Conservation (phyloP, 2,329 filamentous ascomycete species). For the Arthrobotrys sinensis region DNA sequence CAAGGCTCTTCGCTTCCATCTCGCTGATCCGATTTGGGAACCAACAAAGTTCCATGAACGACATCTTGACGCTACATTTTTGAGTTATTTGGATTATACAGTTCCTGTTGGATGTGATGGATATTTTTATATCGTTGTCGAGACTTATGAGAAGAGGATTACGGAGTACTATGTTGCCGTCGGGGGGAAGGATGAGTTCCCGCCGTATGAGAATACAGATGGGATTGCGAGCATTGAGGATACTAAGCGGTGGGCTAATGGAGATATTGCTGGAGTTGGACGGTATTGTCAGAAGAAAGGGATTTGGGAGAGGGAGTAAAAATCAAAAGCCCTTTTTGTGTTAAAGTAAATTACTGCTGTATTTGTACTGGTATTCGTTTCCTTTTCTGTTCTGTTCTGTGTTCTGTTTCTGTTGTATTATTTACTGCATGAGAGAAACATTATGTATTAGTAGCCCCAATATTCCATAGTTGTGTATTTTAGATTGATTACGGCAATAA, state of each 20-base stretch:
- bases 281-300: slow-evolving; percentile 35
- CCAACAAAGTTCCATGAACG: slow-evolving; percentile 28
- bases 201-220: slow-evolving; percentile 8
- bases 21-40: slow-evolving; percentile 30
- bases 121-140: slow-evolving; percentile 53
- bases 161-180: slow-evolving; percentile 54
- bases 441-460: too few species aligned
- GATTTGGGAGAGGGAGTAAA: slow-evolving; percentile 47
- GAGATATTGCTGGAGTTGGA: slow-evolving; percentile 26
- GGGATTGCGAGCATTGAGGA: slow-evolving; percentile 31
- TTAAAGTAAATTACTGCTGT: too few species aligned
- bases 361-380: too few species aligned
- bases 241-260: slow-evolving; percentile 46
- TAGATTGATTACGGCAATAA: too few species aligned
- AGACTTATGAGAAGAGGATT: slow-evolving; percentile 44
- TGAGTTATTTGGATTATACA: slow-evolving; percentile 46
- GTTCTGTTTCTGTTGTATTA: too few species aligned
- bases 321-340: too few species aligned
- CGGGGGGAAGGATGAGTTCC: slow-evolving; percentile 35
- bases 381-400: too few species aligned
- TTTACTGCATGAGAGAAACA: too few species aligned
- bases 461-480: too few species aligned
- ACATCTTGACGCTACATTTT: slow-evolving; percentile 28
- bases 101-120: slow-evolving; percentile 32
- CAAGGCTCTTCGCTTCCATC: slow-evolving; percentile 29